Evolutionary conservation across 2,329 filamentous ascomycete species (phyloP).

Genomic region (Trematosphaeria pertusa): DNA sequence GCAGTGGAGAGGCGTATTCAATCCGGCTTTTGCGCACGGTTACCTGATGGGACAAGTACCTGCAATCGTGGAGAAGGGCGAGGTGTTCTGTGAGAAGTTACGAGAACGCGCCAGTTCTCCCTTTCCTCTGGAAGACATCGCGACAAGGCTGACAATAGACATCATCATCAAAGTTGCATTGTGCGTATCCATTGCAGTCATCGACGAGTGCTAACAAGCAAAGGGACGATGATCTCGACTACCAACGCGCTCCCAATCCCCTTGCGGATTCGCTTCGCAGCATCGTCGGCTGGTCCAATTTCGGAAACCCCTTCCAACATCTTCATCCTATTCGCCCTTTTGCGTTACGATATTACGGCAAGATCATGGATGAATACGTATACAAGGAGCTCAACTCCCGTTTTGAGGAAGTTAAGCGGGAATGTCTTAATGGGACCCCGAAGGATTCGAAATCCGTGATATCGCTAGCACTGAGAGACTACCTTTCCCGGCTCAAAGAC

Average conservation of each 20-base stretch:
- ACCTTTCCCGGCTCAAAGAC: too few relatives aligned
- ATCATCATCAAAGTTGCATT: slow-evolving; percentile 13
- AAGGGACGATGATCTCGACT: slow-evolving; percentile 7
- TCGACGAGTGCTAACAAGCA: too few relatives aligned
- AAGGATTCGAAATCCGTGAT: slow-evolving; percentile 10
- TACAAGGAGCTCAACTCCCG: slow-evolving; percentile 9
- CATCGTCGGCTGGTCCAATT: slow-evolving; percentile 15
- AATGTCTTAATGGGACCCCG: not conserved
- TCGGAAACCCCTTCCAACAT: slow-evolving; percentile 12
- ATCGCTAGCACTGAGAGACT: slow-evolving; percentile 11
- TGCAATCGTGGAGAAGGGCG: slow-evolving; percentile 6
- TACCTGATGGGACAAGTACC: slow-evolving; percentile 12
- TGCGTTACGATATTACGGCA: slow-evolving; percentile 9
- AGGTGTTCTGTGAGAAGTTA: slow-evolving; percentile 14
- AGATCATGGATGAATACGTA: slow-evolving; percentile 8
- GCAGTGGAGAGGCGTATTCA: slow-evolving; percentile 19
- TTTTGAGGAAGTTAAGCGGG: slow-evolving; percentile 6
- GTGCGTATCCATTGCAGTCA: too few relatives aligned
- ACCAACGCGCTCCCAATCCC: slow-evolving; percentile 9
- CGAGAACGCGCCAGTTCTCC: not conserved
- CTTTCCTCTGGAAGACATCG: slow-evolving; percentile 9
- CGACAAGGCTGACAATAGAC: slow-evolving; percentile 10
- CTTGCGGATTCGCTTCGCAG: slow-evolving; percentile 4
- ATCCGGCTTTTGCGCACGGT: slow-evolving; percentile 20
- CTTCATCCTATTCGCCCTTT: slow-evolving; percentile 14